Percentiles rank a stretch among this genome's conserved stretches.
phyloP scores from a whole-genome alignment of 441 rosid species.

The Pelargonium myrrhifolium region DNA sequence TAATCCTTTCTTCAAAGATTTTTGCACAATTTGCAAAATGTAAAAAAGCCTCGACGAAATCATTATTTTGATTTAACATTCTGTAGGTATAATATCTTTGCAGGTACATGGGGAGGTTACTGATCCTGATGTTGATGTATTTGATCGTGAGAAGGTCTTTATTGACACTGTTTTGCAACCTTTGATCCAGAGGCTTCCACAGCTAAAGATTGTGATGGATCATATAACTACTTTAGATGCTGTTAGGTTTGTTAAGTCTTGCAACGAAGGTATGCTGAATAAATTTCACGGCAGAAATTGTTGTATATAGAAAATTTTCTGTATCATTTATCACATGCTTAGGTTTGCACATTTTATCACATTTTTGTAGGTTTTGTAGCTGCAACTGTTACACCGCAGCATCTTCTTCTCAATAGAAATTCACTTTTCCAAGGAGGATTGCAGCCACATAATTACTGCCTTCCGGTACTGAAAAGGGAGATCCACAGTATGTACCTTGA shows the following conservation, averaged over 20 bases:
- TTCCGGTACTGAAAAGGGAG: slow-evolving; percentile 92
- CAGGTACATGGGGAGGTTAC: slow-evolving; percentile 99
- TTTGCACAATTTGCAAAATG: neutral
- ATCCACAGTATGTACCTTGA: slow-evolving; percentile 47
- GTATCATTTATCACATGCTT: neutral
- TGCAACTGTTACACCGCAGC: slow-evolving; percentile 92
- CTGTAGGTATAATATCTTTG: slow-evolving; percentile 5
- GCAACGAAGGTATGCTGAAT: slow-evolving; percentile 52
- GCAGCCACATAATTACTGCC: slow-evolving; percentile 85
- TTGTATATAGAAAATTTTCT: neutral
- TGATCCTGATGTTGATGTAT: slow-evolving; percentile 65
- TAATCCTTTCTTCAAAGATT: neutral
- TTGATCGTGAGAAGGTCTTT: slow-evolving; percentile 87
- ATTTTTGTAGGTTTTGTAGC: slow-evolving; percentile 53
- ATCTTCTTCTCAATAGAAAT: slow-evolving; percentile 80
- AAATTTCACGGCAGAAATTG: neutral
- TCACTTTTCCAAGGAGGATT: slow-evolving; percentile 82
- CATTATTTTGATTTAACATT: neutral
- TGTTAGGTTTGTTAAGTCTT: slow-evolving; percentile 69
- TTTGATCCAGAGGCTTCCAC: slow-evolving; percentile 63
- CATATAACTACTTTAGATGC: slow-evolving; percentile 92
- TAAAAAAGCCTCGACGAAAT: neutral
- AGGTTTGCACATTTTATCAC: neutral
- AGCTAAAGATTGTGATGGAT: slow-evolving; percentile 81
- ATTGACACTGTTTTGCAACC: slow-evolving; percentile 70